Percentiles rank a stretch among this genome's conserved stretches.
Evolutionary conservation across 225 moss, liverwort and hornwort species (phyloP).

Genomic region (Sphagnum tenellum): DNA sequence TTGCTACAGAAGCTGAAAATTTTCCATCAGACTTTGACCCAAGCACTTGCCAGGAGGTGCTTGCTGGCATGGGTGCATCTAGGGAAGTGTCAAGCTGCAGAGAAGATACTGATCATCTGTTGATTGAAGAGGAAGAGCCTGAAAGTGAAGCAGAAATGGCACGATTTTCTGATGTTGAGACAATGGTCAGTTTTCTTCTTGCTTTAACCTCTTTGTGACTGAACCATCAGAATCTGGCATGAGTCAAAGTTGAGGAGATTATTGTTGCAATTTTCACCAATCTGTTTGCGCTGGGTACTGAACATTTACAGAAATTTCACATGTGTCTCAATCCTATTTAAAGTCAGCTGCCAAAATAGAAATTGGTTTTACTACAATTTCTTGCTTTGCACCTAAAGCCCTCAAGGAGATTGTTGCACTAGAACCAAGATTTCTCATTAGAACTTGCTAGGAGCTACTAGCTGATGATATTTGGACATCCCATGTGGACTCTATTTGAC

Average conservation of each 20-base stretch:
- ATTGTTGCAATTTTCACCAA: too few relatives aligned
- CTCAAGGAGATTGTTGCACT: too few relatives aligned
- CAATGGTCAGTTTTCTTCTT: conserved; percentile 44
- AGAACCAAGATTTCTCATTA: too few relatives aligned
- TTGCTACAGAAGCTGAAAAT: conserved; percentile 16
- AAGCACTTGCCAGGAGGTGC: conserved; percentile 20
- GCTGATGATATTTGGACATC: too few relatives aligned
- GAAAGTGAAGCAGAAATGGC: conserved; percentile 83
- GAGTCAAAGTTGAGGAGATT: too few relatives aligned
- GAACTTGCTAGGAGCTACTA: too few relatives aligned
- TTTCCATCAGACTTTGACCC: conserved; percentile 23
- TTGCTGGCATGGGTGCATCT: conserved; percentile 15
- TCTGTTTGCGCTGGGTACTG: too few relatives aligned
- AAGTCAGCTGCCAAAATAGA: too few relatives aligned
- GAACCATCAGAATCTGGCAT: background rate
- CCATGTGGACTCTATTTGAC: conserved; percentile 7
- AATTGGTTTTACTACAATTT: too few relatives aligned
- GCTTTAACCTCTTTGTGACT: background rate
- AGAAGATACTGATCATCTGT: conserved; percentile 30
- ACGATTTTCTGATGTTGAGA: conserved; percentile 91
- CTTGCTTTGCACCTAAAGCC: too few relatives aligned
- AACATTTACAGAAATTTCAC: too few relatives aligned
- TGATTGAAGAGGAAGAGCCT: conserved; percentile 53
- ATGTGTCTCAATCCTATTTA: too few relatives aligned
- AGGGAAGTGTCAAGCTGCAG: conserved; percentile 17